These are phyloP conservation scores for Mimosa pudica DNA, from an alignment of 306 rosid genomes.

Conservation along the genomic window DNA sequence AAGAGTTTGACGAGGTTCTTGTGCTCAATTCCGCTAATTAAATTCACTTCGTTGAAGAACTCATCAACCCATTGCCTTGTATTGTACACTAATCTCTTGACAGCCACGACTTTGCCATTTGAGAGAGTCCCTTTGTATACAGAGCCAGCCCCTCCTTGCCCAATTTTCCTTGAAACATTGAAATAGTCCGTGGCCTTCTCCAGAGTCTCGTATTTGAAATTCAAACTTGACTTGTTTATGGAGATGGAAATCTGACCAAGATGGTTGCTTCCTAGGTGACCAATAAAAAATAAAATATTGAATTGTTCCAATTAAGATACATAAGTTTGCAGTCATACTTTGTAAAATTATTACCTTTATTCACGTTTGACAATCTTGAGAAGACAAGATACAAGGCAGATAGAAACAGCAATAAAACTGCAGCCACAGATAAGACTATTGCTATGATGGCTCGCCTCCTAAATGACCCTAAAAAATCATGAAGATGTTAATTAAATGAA, in stretches of 20 bases:
- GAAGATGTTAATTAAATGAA: no score
- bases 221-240: conserved; percentile 59
- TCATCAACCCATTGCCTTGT: conserved; percentile 94
- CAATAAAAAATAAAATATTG: background rate
- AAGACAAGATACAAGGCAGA: conserved; percentile 58
- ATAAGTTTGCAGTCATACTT: background rate
- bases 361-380: conserved; percentile 46
- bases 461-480: conserved; percentile 45
- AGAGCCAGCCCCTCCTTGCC: conserved; percentile 90
- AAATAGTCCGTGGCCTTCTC: conserved; percentile 85
- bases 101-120: conserved; percentile 65
- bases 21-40: conserved; percentile 77
- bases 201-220: conserved; percentile 73
- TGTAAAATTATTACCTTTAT: conserved; percentile 40
- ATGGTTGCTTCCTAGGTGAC: conserved; percentile 41
- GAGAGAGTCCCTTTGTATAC: conserved; percentile 81
- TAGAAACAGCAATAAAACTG: conserved; percentile 52
- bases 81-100: conserved; percentile 82
- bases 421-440: conserved; percentile 55
- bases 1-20: conserved; percentile 76
- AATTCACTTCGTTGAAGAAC: conserved; percentile 91
- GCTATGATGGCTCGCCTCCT: conserved; percentile 54
- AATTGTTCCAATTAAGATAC: background rate
- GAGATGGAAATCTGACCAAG: conserved; percentile 43
- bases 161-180: conserved; percentile 63